These are phyloP conservation scores for Kazachstania africana DNA, from an alignment of 805 yeast species.

Conservation along the genomic window DNA sequence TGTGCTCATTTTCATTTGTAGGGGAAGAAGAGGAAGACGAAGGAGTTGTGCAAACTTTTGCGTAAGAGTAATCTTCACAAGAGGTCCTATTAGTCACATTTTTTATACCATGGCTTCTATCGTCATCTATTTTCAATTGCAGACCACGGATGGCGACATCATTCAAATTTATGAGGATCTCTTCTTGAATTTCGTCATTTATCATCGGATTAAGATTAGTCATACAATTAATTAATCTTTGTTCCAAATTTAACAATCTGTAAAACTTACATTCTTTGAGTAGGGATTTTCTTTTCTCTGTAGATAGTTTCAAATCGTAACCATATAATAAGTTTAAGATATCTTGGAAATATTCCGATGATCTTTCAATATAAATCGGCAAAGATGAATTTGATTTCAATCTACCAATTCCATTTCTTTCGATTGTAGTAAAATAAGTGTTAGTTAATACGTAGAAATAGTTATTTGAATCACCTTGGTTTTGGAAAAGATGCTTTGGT, in stretches of 20 bases:
- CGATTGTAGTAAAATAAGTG: constrained; percentile 38
- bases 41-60: no score
- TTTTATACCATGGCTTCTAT: constrained; percentile 15
- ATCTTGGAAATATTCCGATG: constrained; percentile 41
- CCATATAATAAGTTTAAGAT: constrained; percentile 48
- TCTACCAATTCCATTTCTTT: no score
- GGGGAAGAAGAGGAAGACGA: not conserved
- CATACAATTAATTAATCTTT: constrained; percentile 25
- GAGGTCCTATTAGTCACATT: not conserved
- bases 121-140: constrained; percentile 22
- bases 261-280: constrained; percentile 65
- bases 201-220: constrained; percentile 4
- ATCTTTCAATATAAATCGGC: constrained; percentile 40
- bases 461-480: constrained; percentile 65
- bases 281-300: constrained; percentile 43
- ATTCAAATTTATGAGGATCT: constrained; percentile 40
- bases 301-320: constrained; percentile 36
- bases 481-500: constrained; percentile 39
- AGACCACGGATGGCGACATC: constrained; percentile 22
- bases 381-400: constrained; percentile 51
- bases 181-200: constrained; percentile 35
- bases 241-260: constrained; percentile 63
- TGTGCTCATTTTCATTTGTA: constrained; percentile 1
- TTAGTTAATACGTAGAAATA: constrained; percentile 54
- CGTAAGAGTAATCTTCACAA: no score